phyloP scores from a whole-genome alignment of 1,139 yeast genomes.

The Taphrina flavorubra region DNA sequence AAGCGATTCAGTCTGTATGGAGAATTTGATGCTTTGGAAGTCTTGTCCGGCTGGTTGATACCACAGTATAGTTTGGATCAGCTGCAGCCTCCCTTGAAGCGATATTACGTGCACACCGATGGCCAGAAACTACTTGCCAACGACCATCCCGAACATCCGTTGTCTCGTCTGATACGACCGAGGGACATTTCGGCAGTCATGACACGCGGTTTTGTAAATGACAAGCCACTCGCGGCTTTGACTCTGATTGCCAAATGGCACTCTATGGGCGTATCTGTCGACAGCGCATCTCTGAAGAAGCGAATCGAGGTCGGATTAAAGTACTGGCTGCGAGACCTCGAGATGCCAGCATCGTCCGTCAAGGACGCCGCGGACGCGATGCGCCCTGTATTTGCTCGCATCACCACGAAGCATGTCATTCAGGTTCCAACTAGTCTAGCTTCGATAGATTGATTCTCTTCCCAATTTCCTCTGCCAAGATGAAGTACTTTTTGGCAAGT shows the following conservation, averaged over 20 bases:
- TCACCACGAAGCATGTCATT: not conserved
- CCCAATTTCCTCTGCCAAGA: constrained; percentile 13
- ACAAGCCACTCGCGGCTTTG: constrained; percentile 23
- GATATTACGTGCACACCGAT: not conserved
- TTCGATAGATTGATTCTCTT: constrained; percentile 10
- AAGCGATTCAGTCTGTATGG: constrained; percentile 32
- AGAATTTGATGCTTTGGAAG: constrained; percentile 21
- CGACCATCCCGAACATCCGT: constrained; percentile 19
- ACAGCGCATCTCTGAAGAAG: not conserved
- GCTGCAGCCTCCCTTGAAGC: not conserved
- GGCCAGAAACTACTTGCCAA: constrained; percentile 7
- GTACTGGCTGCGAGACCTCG: constrained; percentile 12
- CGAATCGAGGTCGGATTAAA: constrained; percentile 23
- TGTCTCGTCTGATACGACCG: constrained; percentile 25
- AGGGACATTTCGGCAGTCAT: constrained; percentile 13
- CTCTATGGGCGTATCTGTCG: constrained; percentile 16
- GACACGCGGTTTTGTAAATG: constrained; percentile 22
- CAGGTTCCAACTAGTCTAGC: constrained; percentile 2
- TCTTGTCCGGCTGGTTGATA: constrained; percentile 34
- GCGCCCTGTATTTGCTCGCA: not conserved
- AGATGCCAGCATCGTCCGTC: not conserved
- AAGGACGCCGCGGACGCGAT: constrained; percentile 1
- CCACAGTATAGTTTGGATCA: constrained; percentile 7
- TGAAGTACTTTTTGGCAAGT: constrained; percentile 34
- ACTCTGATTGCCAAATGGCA: constrained; percentile 29